Conservation (phyloP, 1,284 basidiomycete species). For the Meripilus lineatus region DNA sequence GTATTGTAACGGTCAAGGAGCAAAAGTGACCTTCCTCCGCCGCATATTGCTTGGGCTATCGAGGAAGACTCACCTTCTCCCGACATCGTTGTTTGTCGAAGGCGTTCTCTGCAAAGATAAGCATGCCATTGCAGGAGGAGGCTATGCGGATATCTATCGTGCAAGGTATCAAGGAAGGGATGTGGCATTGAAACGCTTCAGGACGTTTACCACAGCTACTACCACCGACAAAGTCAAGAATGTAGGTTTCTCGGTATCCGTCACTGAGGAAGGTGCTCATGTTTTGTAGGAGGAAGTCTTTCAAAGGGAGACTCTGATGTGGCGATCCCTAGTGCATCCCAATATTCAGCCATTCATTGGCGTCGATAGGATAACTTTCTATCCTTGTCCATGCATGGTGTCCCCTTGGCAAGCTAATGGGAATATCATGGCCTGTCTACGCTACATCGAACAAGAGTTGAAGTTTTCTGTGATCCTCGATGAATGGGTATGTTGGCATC, state of each 20-base stretch:
- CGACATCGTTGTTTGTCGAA: not conserved
- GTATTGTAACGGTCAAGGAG: no score
- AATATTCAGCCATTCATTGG: conserved; percentile 11
- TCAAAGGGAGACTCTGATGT: not conserved
- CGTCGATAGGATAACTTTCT: conserved; percentile 8
- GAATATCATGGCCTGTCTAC: conserved; percentile 2
- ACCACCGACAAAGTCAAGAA: not conserved
- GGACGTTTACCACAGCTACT: not conserved
- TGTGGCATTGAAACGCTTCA: conserved; percentile 1
- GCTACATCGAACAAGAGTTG: not conserved
- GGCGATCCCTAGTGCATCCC: conserved; percentile 5
- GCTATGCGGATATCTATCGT: conserved; percentile 1
- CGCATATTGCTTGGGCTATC: not conserved
- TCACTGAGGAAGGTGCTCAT: not conserved
- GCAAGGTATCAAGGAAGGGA: not conserved
- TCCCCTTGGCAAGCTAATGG: conserved; percentile 11
- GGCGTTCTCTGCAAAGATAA: not conserved
- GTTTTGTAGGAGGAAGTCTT: not conserved
- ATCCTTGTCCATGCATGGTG: conserved; percentile 9
- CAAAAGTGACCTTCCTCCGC: no score
- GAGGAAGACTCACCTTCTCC: not conserved
- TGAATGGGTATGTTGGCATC: not conserved
- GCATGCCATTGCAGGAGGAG: not conserved
- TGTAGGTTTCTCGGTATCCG: not conserved
- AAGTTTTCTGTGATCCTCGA: not conserved